Conservation (phyloP, 192 early-diverging fungal genomes). For the Thamnidium elegans region DNA sequence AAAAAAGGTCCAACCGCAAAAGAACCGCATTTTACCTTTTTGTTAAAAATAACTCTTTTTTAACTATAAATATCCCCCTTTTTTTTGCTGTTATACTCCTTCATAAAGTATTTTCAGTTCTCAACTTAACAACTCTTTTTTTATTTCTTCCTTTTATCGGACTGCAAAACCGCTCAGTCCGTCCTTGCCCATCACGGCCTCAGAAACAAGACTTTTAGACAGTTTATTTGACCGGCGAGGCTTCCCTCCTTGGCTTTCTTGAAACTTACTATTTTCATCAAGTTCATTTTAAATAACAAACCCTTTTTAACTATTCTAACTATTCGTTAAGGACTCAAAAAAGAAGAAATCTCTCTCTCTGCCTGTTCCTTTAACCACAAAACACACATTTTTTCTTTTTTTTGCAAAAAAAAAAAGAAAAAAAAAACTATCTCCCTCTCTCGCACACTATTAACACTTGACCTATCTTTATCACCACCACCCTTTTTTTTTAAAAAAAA, state of each 20-base stretch:
- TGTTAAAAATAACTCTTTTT: not conserved
- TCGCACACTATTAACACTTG: not conserved
- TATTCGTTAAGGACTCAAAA: no score
- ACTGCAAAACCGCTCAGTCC: conserved; percentile 28
- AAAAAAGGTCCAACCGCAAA: not conserved
- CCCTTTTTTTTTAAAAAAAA: conserved; percentile 1
- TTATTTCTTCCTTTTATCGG: conserved; percentile 17
- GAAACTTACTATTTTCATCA: conserved; percentile 23
- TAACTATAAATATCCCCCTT: not conserved
- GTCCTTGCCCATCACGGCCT: conserved; percentile 32
- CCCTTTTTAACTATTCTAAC: conserved; percentile 13
- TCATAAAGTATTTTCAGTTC: conserved; percentile 3
- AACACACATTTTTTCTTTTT: not conserved
- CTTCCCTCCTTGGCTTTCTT: conserved; percentile 28
- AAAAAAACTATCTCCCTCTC: not conserved
- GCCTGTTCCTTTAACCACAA: not conserved
- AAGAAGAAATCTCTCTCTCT: not conserved
- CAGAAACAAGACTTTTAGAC: conserved; percentile 35
- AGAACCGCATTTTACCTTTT: not conserved
- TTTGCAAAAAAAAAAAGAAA: not conserved
- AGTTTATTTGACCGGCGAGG: conserved; percentile 36
- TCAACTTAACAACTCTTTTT: not conserved
- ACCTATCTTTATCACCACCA: no score
- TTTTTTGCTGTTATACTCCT: not conserved
- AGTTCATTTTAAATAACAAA: conserved; percentile 13